These are phyloP conservation scores for Aspergillus tubingensis DNA, from an alignment of 2,329 filamentous ascomycete species.

Conservation along the genomic window DNA sequence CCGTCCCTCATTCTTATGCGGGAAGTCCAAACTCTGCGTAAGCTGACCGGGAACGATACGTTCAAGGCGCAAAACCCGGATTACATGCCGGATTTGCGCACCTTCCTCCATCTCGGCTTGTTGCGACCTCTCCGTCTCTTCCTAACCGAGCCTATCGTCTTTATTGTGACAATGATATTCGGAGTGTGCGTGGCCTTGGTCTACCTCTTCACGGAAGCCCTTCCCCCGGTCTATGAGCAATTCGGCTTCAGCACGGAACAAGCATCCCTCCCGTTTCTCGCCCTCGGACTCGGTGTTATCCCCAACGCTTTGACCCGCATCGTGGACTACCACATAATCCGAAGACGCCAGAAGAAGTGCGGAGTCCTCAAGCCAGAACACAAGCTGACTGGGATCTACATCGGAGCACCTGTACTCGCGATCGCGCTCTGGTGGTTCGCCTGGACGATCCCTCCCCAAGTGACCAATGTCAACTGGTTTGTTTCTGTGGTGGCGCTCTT, in stretches of 20 bases:
- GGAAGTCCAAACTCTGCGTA: constrained; percentile 6
- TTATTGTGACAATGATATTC: constrained; percentile 11
- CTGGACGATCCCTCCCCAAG: constrained; percentile 48
- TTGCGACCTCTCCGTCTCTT: constrained; percentile 5
- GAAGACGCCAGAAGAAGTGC: constrained; percentile 23
- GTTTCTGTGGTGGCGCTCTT: constrained; percentile 44
- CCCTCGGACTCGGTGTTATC: constrained; percentile 41
- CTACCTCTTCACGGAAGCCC: constrained; percentile 10
- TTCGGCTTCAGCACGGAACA: background rate
- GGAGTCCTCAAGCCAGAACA: constrained; percentile 44
- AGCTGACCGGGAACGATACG: background rate
- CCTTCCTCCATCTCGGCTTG: constrained; percentile 8
- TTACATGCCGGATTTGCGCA: constrained; percentile 5
- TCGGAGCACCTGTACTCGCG: constrained; percentile 49
- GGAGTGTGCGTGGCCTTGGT: constrained; percentile 5
- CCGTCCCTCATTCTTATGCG: constrained; percentile 10
- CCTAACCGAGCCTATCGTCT: constrained; percentile 6
- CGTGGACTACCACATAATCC: constrained; percentile 40
- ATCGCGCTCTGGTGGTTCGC: constrained; percentile 50
- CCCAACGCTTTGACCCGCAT: constrained; percentile 45
- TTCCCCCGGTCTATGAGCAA: background rate
- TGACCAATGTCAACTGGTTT: constrained; percentile 38
- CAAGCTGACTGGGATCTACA: constrained; percentile 49
- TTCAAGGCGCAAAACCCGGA: constrained; percentile 10
- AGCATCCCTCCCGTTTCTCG: constrained; percentile 21